Evolutionary conservation across 2,329 filamentous ascomycete species (phyloP).

Genomic region (Eutypa lata): DNA sequence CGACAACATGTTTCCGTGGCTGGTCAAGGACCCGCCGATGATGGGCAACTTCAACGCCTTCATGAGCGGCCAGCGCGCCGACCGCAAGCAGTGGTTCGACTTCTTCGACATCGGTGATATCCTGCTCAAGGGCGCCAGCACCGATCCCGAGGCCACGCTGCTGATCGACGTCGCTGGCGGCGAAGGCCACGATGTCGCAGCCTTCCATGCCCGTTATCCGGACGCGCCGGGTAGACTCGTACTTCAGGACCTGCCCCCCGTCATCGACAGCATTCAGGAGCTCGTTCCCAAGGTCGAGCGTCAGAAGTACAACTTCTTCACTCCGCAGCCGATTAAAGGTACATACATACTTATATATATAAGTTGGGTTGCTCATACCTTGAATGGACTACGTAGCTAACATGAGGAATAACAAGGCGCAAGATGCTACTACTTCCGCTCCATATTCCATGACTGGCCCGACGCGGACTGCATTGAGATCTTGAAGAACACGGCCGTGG

Average conservation of each 20-base stretch:
- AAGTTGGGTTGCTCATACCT: no score
- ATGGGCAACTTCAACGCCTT: constrained; percentile 15
- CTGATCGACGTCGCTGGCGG: constrained; percentile 22
- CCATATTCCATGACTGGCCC: constrained; percentile 32
- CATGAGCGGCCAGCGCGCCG: constrained; percentile 14
- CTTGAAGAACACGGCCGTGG: constrained; percentile 19
- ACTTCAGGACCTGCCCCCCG: constrained; percentile 16
- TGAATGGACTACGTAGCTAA: background rate
- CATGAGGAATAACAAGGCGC: constrained; percentile 11
- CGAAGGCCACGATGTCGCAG: constrained; percentile 17
- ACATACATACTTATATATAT: background rate
- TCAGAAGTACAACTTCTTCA: constrained; percentile 11
- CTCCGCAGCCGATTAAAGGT: constrained; percentile 10
- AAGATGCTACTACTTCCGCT: constrained; percentile 25
- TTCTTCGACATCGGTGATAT: constrained; percentile 11
- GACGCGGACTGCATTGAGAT: constrained; percentile 26
- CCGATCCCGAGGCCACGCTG: constrained; percentile 5
- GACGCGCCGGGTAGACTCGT: constrained; percentile 14
- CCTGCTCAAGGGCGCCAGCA: constrained; percentile 8
- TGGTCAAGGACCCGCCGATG: constrained; percentile 8
- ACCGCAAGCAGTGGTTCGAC: constrained; percentile 15
- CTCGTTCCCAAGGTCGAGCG: constrained; percentile 12
- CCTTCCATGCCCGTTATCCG: constrained; percentile 14
- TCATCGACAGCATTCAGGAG: constrained; percentile 21
- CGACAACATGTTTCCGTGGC: constrained; percentile 8